phyloP scores from a whole-genome alignment of 352 stramenopile genomes.

The Pythium oligandrum region DNA sequence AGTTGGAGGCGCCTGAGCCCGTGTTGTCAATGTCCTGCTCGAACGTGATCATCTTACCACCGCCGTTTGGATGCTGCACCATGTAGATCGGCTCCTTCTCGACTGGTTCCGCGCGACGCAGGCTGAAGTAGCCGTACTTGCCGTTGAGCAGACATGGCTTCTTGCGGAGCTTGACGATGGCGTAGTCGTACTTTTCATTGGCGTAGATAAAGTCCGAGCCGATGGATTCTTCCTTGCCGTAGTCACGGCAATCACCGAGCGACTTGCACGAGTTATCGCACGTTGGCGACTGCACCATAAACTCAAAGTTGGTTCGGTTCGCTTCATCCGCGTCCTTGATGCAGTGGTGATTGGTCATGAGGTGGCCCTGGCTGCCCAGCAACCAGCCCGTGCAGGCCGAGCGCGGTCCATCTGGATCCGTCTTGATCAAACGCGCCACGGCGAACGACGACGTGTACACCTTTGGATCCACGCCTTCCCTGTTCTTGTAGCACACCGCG shows the following conservation, averaged over 20 bases:
- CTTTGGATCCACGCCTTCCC: slow-evolving; percentile 6
- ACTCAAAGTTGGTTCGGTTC: slow-evolving; percentile 21
- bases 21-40: slow-evolving; percentile 25
- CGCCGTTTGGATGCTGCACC: slow-evolving; percentile 24
- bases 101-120: slow-evolving; percentile 10
- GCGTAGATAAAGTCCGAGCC: slow-evolving; percentile 25
- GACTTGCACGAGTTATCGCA: slow-evolving; percentile 25
- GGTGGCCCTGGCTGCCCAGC: slow-evolving; percentile 27
- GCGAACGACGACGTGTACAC: slow-evolving; percentile 23
- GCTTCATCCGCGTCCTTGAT: slow-evolving; percentile 21
- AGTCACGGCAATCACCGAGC: slow-evolving; percentile 22
- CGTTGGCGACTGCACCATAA: slow-evolving; percentile 20
- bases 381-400: slow-evolving; percentile 34
- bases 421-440: slow-evolving; percentile 26
- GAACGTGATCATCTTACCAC: slow-evolving; percentile 26
- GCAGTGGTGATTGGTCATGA: slow-evolving; percentile 39
- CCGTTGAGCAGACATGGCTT: slow-evolving; percentile 21
- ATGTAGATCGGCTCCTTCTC: slow-evolving; percentile 27
- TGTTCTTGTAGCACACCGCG: slow-evolving; percentile 32
- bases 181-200: slow-evolving; percentile 33
- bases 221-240: slow-evolving; percentile 23
- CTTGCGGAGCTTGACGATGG: slow-evolving; percentile 31
- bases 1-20: slow-evolving; percentile 23
- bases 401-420: slow-evolving; percentile 9
- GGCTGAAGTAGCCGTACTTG: slow-evolving; percentile 28